phyloP scores from a whole-genome alignment of 73 alveolate species.

The Paramecium octaurelia region DNA sequence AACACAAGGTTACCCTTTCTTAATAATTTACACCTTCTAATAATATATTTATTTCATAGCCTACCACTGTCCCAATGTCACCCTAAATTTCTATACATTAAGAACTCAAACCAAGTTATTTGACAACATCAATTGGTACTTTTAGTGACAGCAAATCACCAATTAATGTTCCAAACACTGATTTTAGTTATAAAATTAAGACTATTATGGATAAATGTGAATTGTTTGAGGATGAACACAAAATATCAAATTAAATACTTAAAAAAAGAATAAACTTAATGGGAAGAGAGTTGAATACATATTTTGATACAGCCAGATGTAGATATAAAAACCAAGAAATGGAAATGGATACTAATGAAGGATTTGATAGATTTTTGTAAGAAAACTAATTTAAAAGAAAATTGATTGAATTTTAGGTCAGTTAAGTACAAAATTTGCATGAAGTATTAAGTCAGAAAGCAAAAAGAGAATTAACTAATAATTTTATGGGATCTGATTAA shows the following conservation, averaged over 20 bases:
- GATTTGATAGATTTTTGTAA: constrained; percentile 16
- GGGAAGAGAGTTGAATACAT: not conserved
- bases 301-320: constrained; percentile 7
- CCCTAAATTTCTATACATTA: not conserved
- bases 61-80: not conserved
- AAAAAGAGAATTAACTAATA: not conserved
- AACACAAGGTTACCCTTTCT: not conserved
- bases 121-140: not conserved
- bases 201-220: constrained; percentile 16
- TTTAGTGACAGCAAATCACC: not conserved
- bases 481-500: not conserved
- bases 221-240: not conserved
- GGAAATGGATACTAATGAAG: not conserved
- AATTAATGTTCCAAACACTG: not conserved
- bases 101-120: not conserved
- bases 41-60: not conserved
- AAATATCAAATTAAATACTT: not conserved
- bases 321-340: not conserved
- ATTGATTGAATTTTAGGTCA: not conserved
- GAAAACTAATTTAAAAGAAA: not conserved
- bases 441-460: not conserved
- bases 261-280: not conserved
- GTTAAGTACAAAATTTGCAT: not conserved
- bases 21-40: not conserved
- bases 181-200: not conserved